phyloP scores from a whole-genome alignment of 2,329 filamentous ascomycete genomes.

The Venturia pyrina region DNA sequence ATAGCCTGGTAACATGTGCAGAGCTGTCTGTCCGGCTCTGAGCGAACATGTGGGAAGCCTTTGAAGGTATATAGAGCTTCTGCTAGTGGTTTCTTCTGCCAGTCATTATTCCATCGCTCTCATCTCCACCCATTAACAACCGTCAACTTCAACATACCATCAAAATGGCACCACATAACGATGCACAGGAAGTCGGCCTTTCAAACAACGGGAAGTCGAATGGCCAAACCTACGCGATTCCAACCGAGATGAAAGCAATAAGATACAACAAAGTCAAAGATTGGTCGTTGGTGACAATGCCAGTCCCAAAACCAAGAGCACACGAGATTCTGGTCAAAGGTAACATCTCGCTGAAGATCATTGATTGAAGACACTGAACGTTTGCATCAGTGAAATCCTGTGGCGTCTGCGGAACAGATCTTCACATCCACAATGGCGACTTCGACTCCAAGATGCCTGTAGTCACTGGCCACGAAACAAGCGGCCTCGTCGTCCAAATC shows the following conservation, averaged over 20 bases:
- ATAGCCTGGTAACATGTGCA: neutral
- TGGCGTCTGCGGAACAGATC: constrained; percentile 19
- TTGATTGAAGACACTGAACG: neutral
- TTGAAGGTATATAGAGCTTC: neutral
- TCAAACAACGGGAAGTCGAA: neutral
- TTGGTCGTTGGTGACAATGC: constrained; percentile 14
- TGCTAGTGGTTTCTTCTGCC: neutral
- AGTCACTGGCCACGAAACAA: constrained; percentile 51
- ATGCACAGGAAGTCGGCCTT: neutral
- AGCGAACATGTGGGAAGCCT: neutral
- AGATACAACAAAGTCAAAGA: constrained; percentile 15
- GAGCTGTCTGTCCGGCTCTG: neutral
- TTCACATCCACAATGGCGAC: constrained; percentile 59
- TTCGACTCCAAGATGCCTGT: constrained; percentile 36
- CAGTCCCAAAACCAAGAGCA: constrained; percentile 13
- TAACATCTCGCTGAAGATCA: neutral
- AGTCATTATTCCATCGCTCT: neutral
- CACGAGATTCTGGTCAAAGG: constrained; percentile 14
- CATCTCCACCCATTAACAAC: neutral
- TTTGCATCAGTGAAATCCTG: constrained; percentile 12
- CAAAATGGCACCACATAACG: neutral
- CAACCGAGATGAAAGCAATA: constrained; percentile 14
- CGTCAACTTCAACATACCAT: neutral
- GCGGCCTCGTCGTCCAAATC: constrained; percentile 52
- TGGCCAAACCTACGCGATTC: constrained; percentile 6